Conservation (phyloP, 2,329 filamentous ascomycete species). For the Helotiales sp. region DNA sequence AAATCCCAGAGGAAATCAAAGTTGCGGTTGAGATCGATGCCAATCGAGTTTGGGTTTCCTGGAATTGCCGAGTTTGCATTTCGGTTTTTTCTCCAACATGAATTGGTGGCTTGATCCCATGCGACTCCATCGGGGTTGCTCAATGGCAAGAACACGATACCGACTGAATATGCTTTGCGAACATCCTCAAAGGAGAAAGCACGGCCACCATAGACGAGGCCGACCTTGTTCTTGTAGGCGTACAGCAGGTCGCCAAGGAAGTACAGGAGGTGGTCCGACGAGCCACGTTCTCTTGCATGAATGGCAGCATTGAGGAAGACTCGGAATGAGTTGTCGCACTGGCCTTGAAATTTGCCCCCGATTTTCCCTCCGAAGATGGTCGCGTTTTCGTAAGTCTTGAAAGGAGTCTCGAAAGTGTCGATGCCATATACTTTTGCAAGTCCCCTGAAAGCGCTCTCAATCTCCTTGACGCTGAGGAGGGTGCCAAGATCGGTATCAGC, state of each 20-base stretch:
- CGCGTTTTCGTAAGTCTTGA: conserved; percentile 50
- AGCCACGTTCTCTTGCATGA: conserved; percentile 63
- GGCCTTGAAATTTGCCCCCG: conserved; percentile 46
- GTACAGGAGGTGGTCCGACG: conserved; percentile 60
- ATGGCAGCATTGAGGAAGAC: conserved; percentile 59
- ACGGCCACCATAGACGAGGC: conserved; percentile 57
- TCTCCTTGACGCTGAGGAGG: conserved; percentile 50
- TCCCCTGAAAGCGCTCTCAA: conserved; percentile 48
- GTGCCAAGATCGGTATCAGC: conserved; percentile 43
- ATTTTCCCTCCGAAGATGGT: conserved; percentile 48
- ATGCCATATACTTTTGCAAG: conserved; percentile 49
- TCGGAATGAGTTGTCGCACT: conserved; percentile 50
- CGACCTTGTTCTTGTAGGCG: conserved; percentile 54
- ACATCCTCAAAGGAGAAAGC: conserved; percentile 58
- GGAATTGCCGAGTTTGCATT: conserved; percentile 47
- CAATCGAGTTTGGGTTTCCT: conserved; percentile 44
- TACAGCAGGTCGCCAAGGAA: conserved; percentile 61
- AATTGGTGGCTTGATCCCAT: conserved; percentile 55
- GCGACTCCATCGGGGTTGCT: conserved; percentile 56
- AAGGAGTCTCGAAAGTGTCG: conserved; percentile 47
- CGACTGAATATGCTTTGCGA: conserved; percentile 54
- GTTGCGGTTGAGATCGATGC: conserved; percentile 61
- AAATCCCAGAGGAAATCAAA: conserved; percentile 64
- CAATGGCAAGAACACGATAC: conserved; percentile 58
- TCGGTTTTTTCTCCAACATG: conserved; percentile 62